Base-by-base conservation (phyloP, 1,284 basidiomycete genomes). In the Tilletia setariae region DNA sequence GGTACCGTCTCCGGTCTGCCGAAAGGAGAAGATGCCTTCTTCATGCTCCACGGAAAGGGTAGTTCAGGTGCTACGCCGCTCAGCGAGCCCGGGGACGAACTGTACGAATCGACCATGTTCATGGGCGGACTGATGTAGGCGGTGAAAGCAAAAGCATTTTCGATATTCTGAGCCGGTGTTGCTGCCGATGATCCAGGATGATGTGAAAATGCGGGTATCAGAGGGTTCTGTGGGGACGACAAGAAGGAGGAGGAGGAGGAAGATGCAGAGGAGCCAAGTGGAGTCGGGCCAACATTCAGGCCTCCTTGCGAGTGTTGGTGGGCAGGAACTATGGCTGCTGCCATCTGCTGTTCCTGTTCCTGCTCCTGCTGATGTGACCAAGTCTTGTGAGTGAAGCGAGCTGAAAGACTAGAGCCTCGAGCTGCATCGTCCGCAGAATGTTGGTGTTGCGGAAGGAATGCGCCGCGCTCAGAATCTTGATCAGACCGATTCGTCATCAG, bases 221-320 rank as follows among this genome's bases (percentile, higher is more conserved):
- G 8, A n/a, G 56, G 16, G 13, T 19, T 30, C 56, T 61, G 56
- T 8, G 23, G 16, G 25, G 56, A 15, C 8, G 56, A 35, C 28
- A 61, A 32, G 2, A n/a, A n/a, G n/a, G n/a, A n/a, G n/a, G n/a
- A n/a, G n/a, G n/a, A n/a, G n/a, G n/a, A n/a, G n/a, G n/a, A n/a
- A n/a, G n/a, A n/a, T n/a, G n/a, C n/a, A n/a, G 28, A 61, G 13
- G 56, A 61, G 19, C 56, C 56, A 30, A 61, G 56, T 40, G 35
- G 56, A 13, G 35, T 8, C 9, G 30, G 32, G 2, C 30, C 56
- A 9, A 61, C 15, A n/a, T 61, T 30, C 8, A 32, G 35, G 2
- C 35, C 56, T 15, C 35, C 56, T 30, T 32, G 19, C 16, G 16
- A 35, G 28, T n/a, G 28, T 21, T 32, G 56, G 3, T n/a, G 28